Evolutionary conservation across 2,329 filamentous ascomycete genomes (phyloP), one percentile per base, ranked within the genome.

Genomic region (Curvularia eragrostidis): DNA sequence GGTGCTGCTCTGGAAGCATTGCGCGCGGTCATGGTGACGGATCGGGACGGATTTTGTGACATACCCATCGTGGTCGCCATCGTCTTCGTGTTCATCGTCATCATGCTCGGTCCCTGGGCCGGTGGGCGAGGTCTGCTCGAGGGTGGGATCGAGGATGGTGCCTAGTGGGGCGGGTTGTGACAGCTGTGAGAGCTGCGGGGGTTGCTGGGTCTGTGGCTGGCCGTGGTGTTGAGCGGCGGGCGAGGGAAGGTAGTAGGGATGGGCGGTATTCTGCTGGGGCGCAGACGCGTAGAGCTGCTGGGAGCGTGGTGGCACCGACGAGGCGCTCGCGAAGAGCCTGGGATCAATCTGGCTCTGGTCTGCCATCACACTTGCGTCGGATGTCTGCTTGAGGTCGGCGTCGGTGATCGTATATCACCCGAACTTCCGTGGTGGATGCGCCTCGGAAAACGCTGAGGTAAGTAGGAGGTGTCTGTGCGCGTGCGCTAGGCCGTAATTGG

Each of bases 191-290:
- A 54, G 53, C 39, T 55, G 52, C 47, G 52, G 47, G 38, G 46
- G 46, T 7, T 62, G 65, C 47, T 59, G 54, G 38, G 42, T 60
- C 41, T 53, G 53, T 44, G 52, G 32, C n/a, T 55, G 53, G 23
- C 51, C 2, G 32, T 70, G 67, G 48, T 64, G 65, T 52, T 72
- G 67, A 32, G 64, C 6, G 5, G 55, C 49, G 19, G 67, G 63
- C 10, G 69, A 58, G 39, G 71, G 69, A 7, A 75, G 69, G 57
- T 75, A 76, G 65, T 75, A 75, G 19, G 72, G 73, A 43, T 69
- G 68, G 36, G 59, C 63, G 26, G 62, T 61, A 44, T 55, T 44
- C 18, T 63, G 69, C 59, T 67, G 68, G 18, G 67, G 60, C 38
- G 63, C 66, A 24, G 70, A 46, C 24, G 70, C 61, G 61, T 74